Evolutionary conservation across 1,284 basidiomycete genomes (phyloP).

Genomic region (Cystobasidium pallidum): DNA sequence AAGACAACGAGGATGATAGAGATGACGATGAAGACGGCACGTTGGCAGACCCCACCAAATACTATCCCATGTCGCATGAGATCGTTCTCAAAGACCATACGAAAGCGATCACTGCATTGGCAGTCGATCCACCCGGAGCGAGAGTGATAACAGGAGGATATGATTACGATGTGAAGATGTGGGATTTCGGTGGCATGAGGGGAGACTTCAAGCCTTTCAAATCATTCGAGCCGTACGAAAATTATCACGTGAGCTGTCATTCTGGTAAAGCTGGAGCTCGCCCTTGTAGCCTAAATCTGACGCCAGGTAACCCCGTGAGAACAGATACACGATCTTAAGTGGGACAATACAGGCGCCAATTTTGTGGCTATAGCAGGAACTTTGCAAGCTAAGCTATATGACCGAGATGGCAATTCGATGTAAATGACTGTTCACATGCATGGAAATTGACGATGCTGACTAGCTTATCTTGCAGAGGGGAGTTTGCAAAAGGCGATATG

Average conservation of each 20-base stretch:
- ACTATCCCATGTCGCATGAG: slow-evolving; percentile 67
- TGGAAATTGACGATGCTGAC: not conserved
- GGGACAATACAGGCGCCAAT: slow-evolving; percentile 79
- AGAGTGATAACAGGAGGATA: slow-evolving; percentile 87
- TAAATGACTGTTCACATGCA: slow-evolving; percentile 59
- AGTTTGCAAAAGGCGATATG: slow-evolving; percentile 91
- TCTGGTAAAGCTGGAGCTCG: not conserved
- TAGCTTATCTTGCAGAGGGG: slow-evolving; percentile 63
- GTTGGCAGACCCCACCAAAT: slow-evolving; percentile 27
- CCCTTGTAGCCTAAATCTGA: not conserved
- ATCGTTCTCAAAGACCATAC: slow-evolving; percentile 87
- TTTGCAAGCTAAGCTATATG: slow-evolving; percentile 82
- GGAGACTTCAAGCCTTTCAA: slow-evolving; percentile 83
- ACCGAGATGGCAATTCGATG: slow-evolving; percentile 85
- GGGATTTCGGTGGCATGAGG: slow-evolving; percentile 99
- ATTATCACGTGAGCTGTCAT: slow-evolving; percentile 74
- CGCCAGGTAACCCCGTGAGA: not conserved
- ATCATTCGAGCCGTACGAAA: slow-evolving; percentile 89
- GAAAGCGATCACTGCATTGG: slow-evolving; percentile 88
- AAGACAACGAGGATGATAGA: slow-evolving; percentile 54
- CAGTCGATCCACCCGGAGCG: slow-evolving; percentile 89
- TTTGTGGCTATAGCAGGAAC: slow-evolving; percentile 88
- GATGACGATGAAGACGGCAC: slow-evolving; percentile 51
- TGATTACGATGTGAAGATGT: slow-evolving; percentile 96
- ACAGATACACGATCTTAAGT: slow-evolving; percentile 86